Evolutionary conservation across 768 basidiomycete species (phyloP).

Genomic region (Suillus lakei): DNA sequence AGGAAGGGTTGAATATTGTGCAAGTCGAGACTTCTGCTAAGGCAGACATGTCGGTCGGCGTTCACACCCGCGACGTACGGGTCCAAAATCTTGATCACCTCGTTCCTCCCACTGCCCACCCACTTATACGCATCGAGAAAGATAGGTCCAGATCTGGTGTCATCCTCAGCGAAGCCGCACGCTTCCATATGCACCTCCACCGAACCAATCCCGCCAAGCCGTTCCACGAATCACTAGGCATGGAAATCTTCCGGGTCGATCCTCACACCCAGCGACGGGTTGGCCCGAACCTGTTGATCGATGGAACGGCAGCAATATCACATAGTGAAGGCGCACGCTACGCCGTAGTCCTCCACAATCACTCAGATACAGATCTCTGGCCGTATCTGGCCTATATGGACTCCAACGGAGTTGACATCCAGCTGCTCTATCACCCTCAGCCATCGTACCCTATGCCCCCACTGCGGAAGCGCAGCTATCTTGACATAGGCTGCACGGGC

Average conservation of each 20-base stretch:
- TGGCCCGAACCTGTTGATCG: conserved; percentile 50
- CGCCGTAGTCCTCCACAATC: conserved; percentile 53
- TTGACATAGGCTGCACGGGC: conserved; percentile 48
- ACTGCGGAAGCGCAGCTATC: conserved; percentile 42
- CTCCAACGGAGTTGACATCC: conserved; percentile 55
- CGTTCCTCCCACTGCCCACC: conserved; percentile 39
- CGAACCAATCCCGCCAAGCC: conserved; percentile 53
- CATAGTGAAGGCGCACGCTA: conserved; percentile 50
- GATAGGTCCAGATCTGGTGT: conserved; percentile 40
- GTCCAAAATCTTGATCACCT: conserved; percentile 53
- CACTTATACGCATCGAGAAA: conserved; percentile 41
- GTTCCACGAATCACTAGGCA: conserved; percentile 49
- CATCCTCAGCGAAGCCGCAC: conserved; percentile 59
- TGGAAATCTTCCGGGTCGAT: conserved; percentile 59
- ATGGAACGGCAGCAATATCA: conserved; percentile 53
- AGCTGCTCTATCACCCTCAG: conserved; percentile 58
- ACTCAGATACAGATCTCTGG: conserved; percentile 59
- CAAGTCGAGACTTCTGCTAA: conserved; percentile 47
- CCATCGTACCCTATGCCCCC: conserved; percentile 44
- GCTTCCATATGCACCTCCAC: conserved; percentile 62
- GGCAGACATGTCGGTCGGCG: conserved; percentile 57
- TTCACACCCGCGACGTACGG: conserved; percentile 43
- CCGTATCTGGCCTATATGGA: conserved; percentile 69
- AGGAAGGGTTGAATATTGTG: conserved; percentile 48
- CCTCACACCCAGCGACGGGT: conserved; percentile 45